These are phyloP conservation scores for Voacanga thouarsii DNA, from an alignment of 257 asterid species.

Conservation along the genomic window DNA sequence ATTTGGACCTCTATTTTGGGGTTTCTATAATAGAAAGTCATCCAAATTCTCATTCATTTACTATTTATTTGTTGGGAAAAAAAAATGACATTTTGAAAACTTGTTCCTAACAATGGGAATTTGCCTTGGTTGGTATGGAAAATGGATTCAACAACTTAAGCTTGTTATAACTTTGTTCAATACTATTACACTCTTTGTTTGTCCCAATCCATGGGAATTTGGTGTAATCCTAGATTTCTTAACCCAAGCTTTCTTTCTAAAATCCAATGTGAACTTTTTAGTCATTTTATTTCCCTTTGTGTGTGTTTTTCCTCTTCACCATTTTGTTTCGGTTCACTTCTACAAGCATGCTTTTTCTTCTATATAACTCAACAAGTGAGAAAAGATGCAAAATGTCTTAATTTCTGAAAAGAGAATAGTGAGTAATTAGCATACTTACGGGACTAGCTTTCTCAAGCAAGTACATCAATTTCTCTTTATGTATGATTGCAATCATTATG, in stretches of 20 bases:
- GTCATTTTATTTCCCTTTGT: background rate
- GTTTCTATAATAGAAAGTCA: background rate
- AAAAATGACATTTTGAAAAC: background rate
- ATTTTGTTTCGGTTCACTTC: too few relatives aligned
- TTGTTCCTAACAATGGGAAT: background rate
- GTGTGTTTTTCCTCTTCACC: background rate
- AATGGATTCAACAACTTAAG: background rate
- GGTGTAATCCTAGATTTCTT: background rate
- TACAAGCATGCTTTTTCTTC: too few relatives aligned
- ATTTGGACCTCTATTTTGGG: background rate
- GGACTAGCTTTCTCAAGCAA: constrained; percentile 83
- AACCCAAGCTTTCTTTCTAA: background rate
- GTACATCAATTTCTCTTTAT: constrained; percentile 30
- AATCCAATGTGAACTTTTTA: background rate
- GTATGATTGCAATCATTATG: background rate
- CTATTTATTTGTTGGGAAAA: background rate
- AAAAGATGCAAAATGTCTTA: too few relatives aligned
- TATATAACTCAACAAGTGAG: too few relatives aligned
- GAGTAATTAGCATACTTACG: background rate
- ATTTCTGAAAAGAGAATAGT: too few relatives aligned
- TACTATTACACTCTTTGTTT: background rate
- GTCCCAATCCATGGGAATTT: background rate
- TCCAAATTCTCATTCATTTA: background rate
- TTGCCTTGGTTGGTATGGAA: background rate
- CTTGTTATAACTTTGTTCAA: background rate